Conservation (phyloP, 2,329 filamentous ascomycete species). For the Cladophialophora psammophila region DNA sequence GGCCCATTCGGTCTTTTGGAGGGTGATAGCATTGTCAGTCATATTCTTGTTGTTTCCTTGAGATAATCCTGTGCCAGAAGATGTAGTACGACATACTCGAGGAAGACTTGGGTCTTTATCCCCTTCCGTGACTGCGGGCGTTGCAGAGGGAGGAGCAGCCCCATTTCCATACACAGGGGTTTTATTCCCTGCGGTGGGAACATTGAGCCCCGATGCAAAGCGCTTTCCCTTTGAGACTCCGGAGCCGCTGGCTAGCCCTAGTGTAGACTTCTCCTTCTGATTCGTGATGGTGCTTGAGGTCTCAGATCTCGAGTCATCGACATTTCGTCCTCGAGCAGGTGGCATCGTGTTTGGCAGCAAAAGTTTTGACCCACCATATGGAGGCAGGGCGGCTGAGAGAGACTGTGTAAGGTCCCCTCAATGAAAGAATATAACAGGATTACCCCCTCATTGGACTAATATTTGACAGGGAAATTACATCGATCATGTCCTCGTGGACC, state of each 20-base stretch:
- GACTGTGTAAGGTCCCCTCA: not conserved
- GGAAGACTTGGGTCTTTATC: conserved; percentile 41
- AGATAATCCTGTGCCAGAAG: not conserved
- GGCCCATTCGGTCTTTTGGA: conserved; percentile 34
- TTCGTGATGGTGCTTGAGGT: conserved; percentile 52
- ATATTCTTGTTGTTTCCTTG: not conserved
- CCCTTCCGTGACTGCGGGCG: conserved; percentile 38
- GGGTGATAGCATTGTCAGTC: not conserved
- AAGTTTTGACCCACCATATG: not conserved
- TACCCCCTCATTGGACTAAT: not conserved
- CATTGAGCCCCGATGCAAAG: conserved; percentile 14
- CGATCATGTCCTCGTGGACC: not conserved
- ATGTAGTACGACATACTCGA: conserved; percentile 43
- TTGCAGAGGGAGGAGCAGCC: conserved; percentile 41
- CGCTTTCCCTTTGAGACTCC: conserved; percentile 36
- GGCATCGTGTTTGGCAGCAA: conserved; percentile 46
- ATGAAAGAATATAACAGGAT: not conserved
- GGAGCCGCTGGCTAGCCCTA: conserved; percentile 24
- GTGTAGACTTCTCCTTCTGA: conserved; percentile 42
- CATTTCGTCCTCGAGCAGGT: conserved; percentile 54
- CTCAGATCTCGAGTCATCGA: conserved; percentile 58
- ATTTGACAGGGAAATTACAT: not conserved
- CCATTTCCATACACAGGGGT: conserved; percentile 36
- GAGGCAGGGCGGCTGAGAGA: conserved; percentile 5
- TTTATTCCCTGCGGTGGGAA: conserved; percentile 35